A percentile compares a stretch with the other conserved stretches of the same genome.
These are phyloP conservation scores for Entomortierella lignicola DNA, from an alignment of 192 early-diverging fungal species.

Conservation along the genomic window DNA sequence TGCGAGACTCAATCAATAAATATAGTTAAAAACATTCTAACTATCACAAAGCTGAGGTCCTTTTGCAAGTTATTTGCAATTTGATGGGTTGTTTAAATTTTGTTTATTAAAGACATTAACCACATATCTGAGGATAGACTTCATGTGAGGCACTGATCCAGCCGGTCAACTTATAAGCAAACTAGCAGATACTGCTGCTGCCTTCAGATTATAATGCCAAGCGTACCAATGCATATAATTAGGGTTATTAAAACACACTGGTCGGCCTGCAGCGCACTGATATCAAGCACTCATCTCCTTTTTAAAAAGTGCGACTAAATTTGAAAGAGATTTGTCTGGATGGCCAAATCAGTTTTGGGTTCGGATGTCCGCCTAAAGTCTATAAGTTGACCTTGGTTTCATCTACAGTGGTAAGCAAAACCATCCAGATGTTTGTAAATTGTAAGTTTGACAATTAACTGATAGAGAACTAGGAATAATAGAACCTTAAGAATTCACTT, in stretches of 20 bases:
- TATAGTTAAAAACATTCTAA: too few species aligned
- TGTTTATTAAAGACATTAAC: background rate
- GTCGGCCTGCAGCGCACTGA: background rate
- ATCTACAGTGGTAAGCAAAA: too few species aligned
- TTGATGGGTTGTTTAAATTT: background rate
- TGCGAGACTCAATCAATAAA: too few species aligned
- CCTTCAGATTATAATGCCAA: background rate
- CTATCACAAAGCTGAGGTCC: background rate
- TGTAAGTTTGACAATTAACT: too few species aligned
- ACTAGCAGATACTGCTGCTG: background rate
- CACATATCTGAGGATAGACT: background rate
- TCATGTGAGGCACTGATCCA: background rate
- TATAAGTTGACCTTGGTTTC: too few species aligned
- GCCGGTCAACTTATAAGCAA: background rate
- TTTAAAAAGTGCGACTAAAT: background rate
- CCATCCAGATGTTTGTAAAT: too few species aligned
- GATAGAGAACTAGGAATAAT: too few species aligned
- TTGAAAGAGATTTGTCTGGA: background rate
- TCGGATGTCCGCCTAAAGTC: slow-evolving; percentile 1
- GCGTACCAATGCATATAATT: background rate
- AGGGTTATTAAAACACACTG: background rate
- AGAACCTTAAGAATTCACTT: too few species aligned
- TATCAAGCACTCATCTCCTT: background rate
- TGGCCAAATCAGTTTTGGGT: background rate
- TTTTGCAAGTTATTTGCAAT: background rate